Base-by-base conservation (phyloP, 2,329 filamentous ascomycete genomes). In the Botryosphaeria dothidea region DNA sequence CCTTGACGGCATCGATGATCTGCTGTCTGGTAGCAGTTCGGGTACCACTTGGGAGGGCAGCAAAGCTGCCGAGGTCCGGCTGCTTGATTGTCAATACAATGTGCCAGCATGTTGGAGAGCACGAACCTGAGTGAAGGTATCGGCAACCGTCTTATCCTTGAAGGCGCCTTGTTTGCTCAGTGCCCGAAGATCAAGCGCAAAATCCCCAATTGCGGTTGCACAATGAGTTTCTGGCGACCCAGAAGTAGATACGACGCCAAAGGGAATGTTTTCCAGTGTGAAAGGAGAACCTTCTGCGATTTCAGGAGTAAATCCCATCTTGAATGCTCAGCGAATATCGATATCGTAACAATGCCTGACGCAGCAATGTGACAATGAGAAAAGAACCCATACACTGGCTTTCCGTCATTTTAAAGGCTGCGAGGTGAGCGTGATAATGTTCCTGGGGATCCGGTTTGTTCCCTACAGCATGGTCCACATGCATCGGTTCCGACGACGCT, bases 31-130 rank as follows among this genome's bases (percentile, higher is more conserved):
- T 77, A 57, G 74, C 68, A 13, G 72, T 70, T 11, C 81, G 80
- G 2, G 75, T 68, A 1, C 68, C 17, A 67, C 77, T 79, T 4
- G 79, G 72, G n/a, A 85, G 73, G 0, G 81, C 77, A 3, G 84
- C 84, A 65, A 85, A 84, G 1, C 73, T 72, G 67, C 87, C 87
- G 25, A 87, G 73, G 1, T 51, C 58, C 23, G 31, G 43, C 58
- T 62, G 15, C 9, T 2, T 7, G 8, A n/a, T 11, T 21, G 21
- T 49, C 25, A 62, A 4, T 9, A 1, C 9, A 3, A 23, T 36
- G 4, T 13, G 3, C 34, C 7, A 17, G 3, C 21, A 31, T 3
- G 3, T 7, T 2, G 29, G 36, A n/a, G 15, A 11, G n/a, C 1
- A 51, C 45, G 23, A 4, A 51, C 58, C 21, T 43, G 43, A n/a